phyloP scores from a whole-genome alignment of 352 stramenopile genomes.

The Phytophthora pini region DNA sequence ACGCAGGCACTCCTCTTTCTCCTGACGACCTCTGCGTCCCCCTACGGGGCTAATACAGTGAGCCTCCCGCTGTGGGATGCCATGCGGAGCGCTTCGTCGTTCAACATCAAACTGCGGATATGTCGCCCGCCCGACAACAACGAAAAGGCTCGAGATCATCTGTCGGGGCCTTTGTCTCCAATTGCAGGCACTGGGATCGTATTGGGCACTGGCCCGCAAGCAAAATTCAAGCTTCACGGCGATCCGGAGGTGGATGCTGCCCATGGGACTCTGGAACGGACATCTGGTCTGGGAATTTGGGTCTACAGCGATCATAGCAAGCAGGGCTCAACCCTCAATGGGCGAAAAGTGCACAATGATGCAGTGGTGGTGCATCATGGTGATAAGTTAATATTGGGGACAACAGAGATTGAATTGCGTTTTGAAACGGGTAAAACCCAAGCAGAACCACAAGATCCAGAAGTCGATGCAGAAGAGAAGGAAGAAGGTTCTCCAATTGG shows the following conservation, averaged over 20 bases:
- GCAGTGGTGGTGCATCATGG: constrained; percentile 64
- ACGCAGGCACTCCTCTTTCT: neutral
- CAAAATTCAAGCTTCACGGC: constrained; percentile 14
- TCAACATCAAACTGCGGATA: constrained; percentile 25
- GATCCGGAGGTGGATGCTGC: constrained; percentile 31
- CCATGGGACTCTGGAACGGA: constrained; percentile 68
- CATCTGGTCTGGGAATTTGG: constrained; percentile 56
- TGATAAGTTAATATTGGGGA: constrained; percentile 61
- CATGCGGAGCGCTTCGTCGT: constrained; percentile 18
- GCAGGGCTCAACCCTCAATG: constrained; percentile 56
- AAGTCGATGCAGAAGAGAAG: constrained; percentile 9
- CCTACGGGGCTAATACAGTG: neutral
- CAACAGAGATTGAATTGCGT: constrained; percentile 57
- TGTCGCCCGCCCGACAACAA: constrained; percentile 20
- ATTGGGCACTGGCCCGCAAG: constrained; percentile 17
- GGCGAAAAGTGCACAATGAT: constrained; percentile 47
- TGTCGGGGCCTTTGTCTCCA: constrained; percentile 5
- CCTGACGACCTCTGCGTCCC: neutral
- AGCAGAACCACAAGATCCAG: constrained; percentile 9
- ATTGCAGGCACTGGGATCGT: constrained; percentile 17
- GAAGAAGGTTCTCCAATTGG: constrained; percentile 5
- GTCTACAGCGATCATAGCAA: constrained; percentile 82
- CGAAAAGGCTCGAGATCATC: constrained; percentile 8
- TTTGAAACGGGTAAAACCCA: constrained; percentile 26
- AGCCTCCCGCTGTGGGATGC: neutral